Percentiles rank a stretch among this genome's conserved stretches.
phyloP scores from a whole-genome alignment of 495 filamentous ascomycete genomes.

The Rhizodiscina lignyota region DNA sequence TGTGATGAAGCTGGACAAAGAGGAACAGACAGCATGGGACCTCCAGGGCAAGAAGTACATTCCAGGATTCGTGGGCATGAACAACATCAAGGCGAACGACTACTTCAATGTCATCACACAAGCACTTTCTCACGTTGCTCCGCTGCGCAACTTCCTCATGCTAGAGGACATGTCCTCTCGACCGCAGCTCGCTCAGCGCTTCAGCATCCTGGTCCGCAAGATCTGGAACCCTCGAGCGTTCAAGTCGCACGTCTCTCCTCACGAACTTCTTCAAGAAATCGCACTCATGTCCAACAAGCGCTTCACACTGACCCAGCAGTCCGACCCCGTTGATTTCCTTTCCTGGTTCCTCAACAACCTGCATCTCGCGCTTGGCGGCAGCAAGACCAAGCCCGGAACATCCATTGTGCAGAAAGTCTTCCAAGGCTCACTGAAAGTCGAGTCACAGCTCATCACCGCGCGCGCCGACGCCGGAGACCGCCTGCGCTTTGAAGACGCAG shows the following conservation, averaged over 20 bases:
- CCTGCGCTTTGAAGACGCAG: constrained; percentile 84
- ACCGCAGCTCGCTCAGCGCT: constrained; percentile 53
- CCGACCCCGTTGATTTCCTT: constrained; percentile 90
- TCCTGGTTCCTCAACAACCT: constrained; percentile 96
- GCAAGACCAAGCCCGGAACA: constrained; percentile 63
- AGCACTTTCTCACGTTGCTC: constrained; percentile 73
- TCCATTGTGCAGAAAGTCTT: constrained; percentile 82
- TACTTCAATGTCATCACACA: constrained; percentile 97
- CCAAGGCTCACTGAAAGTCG: constrained; percentile 80
- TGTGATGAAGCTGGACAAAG: constrained; percentile 64
- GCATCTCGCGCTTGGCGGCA: constrained; percentile 80
- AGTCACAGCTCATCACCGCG: constrained; percentile 87
- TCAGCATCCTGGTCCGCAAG: constrained; percentile 83
- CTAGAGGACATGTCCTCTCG: constrained; percentile 54
- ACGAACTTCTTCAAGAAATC: constrained; percentile 92
- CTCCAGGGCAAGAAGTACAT: constrained; percentile 67
- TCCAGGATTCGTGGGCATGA: constrained; percentile 91
- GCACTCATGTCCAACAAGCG: constrained; percentile 77
- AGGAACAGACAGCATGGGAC: constrained; percentile 59
- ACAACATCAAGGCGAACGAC: constrained; percentile 99
- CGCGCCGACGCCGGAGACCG: constrained; percentile 77
- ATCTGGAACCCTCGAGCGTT: constrained; percentile 97
- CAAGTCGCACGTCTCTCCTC: constrained; percentile 90
- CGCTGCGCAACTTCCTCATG: constrained; percentile 85
- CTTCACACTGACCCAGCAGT: constrained; percentile 80